A percentile compares a stretch with the other conserved stretches of the same genome.
Conservation (phyloP, 2,329 filamentous ascomycete species). For the Aspergillus carbonarius region DNA sequence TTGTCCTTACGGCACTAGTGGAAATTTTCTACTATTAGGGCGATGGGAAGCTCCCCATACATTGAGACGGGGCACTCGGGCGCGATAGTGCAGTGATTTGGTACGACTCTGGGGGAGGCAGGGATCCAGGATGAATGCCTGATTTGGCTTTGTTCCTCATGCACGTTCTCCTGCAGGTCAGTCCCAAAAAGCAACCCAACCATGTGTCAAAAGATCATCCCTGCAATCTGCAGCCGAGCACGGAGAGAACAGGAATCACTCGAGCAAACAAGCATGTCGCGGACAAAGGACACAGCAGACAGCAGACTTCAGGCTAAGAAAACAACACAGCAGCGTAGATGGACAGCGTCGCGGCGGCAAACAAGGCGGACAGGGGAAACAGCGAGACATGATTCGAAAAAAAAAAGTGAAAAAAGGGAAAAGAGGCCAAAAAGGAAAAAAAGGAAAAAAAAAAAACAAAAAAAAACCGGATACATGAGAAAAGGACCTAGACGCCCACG, state of each 20-base stretch:
- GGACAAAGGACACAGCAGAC: background rate
- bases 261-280: background rate
- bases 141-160: slow-evolving; percentile 2
- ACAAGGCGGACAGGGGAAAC: background rate
- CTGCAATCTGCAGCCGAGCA: background rate
- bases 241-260: background rate
- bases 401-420: background rate
- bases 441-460: background rate
- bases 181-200: slow-evolving; percentile 10
- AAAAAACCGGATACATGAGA: background rate
- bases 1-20: no score
- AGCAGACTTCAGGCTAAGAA: slow-evolving; percentile 14
- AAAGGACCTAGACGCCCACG: background rate
- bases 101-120: no score
- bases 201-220: slow-evolving; percentile 8
- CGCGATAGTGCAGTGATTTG: no score
- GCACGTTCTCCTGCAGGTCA: slow-evolving; percentile 9
- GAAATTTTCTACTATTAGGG: no score
- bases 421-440: background rate
- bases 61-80: no score
- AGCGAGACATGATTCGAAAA: background rate
- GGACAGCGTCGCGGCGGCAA: slow-evolving; percentile 4
- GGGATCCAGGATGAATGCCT: background rate
- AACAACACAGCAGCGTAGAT: slow-evolving; percentile 2
- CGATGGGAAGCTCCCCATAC: no score